These are phyloP conservation scores for Xeromyces bisporus DNA, from an alignment of 495 filamentous ascomycete genomes.

Conservation along the genomic window DNA sequence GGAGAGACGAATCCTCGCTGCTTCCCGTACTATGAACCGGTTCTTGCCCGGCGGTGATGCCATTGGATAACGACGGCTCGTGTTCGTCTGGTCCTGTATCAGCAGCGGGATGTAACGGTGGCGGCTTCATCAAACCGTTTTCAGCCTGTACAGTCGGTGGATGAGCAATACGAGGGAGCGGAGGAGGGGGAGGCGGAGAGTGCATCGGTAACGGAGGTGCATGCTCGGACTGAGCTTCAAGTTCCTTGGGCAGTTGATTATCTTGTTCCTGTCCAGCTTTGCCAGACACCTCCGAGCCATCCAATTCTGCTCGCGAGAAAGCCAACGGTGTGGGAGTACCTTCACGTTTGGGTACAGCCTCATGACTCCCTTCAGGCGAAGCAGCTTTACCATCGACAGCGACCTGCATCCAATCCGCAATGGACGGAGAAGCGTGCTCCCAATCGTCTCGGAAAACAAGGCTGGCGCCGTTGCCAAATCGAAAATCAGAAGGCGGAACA, in stretches of 20 bases:
- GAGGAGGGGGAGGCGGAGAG: slow-evolving; percentile 19
- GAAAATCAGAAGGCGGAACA: slow-evolving; percentile 7
- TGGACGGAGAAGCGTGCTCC: slow-evolving; percentile 38
- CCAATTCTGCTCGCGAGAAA: slow-evolving; percentile 2
- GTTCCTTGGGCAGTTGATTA: slow-evolving; percentile 13
- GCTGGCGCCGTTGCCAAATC: slow-evolving; percentile 21
- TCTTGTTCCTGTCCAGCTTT: slow-evolving; percentile 21
- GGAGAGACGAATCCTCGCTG: slow-evolving; percentile 26
- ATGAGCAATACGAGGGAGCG: slow-evolving; percentile 2
- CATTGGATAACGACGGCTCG: slow-evolving; percentile 9
- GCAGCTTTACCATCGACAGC: slow-evolving; percentile 24
- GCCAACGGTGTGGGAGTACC: slow-evolving; percentile 12
- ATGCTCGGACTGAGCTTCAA: slow-evolving; percentile 11
- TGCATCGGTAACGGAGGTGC: slow-evolving; percentile 22
- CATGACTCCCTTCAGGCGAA: slow-evolving; percentile 5
- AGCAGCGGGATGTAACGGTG: slow-evolving; percentile 13
- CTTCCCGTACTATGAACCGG: slow-evolving; percentile 40
- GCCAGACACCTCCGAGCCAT: slow-evolving; percentile 4
- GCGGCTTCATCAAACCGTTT: slow-evolving; percentile 7
- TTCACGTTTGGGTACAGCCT: slow-evolving; percentile 9
- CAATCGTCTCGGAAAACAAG: slow-evolving; percentile 33
- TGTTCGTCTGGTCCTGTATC: not conserved
- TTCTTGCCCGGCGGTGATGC: slow-evolving; percentile 36
- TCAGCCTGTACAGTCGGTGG: not conserved
- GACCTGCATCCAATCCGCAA: slow-evolving; percentile 37